Evolutionary conservation across 805 yeast species (phyloP).

Genomic region (Grigorovia humatica): DNA sequence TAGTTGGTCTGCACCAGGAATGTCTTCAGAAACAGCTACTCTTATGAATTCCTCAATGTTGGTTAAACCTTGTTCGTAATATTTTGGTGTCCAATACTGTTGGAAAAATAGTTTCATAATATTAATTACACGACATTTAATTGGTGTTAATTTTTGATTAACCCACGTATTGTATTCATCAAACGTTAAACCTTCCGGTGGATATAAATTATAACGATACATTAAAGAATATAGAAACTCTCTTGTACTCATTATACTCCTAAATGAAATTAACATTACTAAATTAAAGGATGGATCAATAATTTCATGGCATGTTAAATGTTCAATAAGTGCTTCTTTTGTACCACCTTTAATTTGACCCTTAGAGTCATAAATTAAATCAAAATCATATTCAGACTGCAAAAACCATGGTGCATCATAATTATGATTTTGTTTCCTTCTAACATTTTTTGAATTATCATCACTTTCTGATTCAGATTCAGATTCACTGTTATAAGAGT

Average conservation of each 20-base stretch:
- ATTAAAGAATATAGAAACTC: slow-evolving; percentile 52
- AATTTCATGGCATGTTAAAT: slow-evolving; percentile 64
- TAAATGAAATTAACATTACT: slow-evolving; percentile 63
- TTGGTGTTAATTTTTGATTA: slow-evolving; percentile 56
- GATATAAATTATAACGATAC: slow-evolving; percentile 55
- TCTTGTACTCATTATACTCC: slow-evolving; percentile 59
- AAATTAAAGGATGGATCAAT: slow-evolving; percentile 54
- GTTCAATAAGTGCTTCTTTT: slow-evolving; percentile 63
- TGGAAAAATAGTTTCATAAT: slow-evolving; percentile 58
- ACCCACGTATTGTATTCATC: slow-evolving; percentile 77
- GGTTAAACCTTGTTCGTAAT: slow-evolving; percentile 37
- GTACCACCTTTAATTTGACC: slow-evolving; percentile 81
- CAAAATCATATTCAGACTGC: slow-evolving; percentile 54
- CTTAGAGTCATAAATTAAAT: slow-evolving; percentile 49
- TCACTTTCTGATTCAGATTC: slow-evolving; percentile 7
- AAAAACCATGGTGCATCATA: slow-evolving; percentile 56
- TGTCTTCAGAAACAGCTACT: slow-evolving; percentile 31
- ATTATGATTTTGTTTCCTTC: slow-evolving; percentile 1
- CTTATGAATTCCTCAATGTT: slow-evolving; percentile 34
- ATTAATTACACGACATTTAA: slow-evolving; percentile 53
- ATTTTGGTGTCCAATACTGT: slow-evolving; percentile 59
- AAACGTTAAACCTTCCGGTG: slow-evolving; percentile 80
- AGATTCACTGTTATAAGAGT: slow-evolving; percentile 19
- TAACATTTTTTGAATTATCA: background rate
- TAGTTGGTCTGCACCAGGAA: slow-evolving; percentile 36